phyloP scores from a whole-genome alignment of 495 filamentous ascomycete genomes.

The Diplogelasinospora grovesii region DNA sequence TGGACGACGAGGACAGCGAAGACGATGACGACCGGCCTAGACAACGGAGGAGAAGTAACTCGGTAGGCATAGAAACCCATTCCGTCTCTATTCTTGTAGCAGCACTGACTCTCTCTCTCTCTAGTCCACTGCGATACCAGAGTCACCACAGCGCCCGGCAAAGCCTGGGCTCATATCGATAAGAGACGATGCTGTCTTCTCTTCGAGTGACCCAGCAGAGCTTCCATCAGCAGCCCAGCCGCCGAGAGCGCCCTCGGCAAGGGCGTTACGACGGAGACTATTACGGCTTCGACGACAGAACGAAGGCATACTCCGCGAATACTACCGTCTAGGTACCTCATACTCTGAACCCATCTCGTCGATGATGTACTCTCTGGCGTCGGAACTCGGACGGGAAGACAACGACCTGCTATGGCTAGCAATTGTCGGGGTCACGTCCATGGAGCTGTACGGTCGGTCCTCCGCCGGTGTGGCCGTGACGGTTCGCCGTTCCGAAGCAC shows the following conservation, averaged over 20 bases:
- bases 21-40: constrained; percentile 65
- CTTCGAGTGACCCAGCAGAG: constrained; percentile 29
- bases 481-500: constrained; percentile 46
- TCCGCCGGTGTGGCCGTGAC: constrained; percentile 74
- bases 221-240: constrained; percentile 53
- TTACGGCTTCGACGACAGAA: constrained; percentile 70
- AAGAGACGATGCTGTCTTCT: constrained; percentile 33
- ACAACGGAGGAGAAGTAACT: constrained; percentile 79
- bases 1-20: constrained; percentile 61
- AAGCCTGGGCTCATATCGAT: constrained; percentile 45
- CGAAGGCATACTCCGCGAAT: constrained; percentile 61
- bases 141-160: constrained; percentile 43
- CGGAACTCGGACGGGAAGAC: constrained; percentile 90
- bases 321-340: constrained; percentile 80
- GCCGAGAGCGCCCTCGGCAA: constrained; percentile 57
- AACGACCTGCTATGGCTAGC: constrained; percentile 93
- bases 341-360: constrained; percentile 94
- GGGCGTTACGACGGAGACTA: constrained; percentile 62
- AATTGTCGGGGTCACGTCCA: constrained; percentile 85
- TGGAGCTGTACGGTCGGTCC: constrained; percentile 84
- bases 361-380: constrained; percentile 88
- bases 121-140: constrained; percentile 54
- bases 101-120: constrained; percentile 27
- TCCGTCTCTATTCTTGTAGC: neutral
- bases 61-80: constrained; percentile 53